Evolutionary conservation across 805 yeast species (phyloP).

Genomic region (Teunomyces lycoperdinae): DNA sequence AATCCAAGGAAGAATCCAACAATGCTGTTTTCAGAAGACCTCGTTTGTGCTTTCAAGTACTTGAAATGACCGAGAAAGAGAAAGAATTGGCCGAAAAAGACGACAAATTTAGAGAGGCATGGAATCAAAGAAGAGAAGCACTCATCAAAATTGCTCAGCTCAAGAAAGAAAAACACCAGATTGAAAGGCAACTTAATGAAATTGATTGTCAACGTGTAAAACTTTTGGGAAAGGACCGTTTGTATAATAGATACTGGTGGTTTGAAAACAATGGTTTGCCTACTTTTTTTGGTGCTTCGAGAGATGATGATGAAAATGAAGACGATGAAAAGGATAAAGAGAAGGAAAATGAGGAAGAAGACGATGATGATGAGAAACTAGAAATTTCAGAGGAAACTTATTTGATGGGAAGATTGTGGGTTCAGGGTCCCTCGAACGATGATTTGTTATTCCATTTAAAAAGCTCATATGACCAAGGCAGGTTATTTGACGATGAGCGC

Average conservation of each 20-base stretch:
- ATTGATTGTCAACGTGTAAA: conserved; percentile 75
- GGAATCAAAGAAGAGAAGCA: conserved; percentile 44
- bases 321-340: conserved; percentile 25
- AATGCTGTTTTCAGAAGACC: conserved; percentile 5
- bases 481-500: not conserved
- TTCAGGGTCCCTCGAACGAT: conserved; percentile 77
- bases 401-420: conserved; percentile 81
- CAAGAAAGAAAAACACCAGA: conserved; percentile 45
- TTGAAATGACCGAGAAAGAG: conserved; percentile 44
- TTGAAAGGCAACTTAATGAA: conserved; percentile 63
- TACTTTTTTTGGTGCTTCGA: conserved; percentile 36
- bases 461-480: conserved; percentile 1
- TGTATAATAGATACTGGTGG: conserved; percentile 93
- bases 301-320: conserved; percentile 42
- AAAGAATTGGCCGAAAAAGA: conserved; percentile 36
- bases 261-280: conserved; percentile 84
- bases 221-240: conserved; percentile 77
- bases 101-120: conserved; percentile 40
- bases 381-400: conserved; percentile 54
- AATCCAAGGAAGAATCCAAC: conserved; percentile 2
- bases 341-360: conserved; percentile 21
- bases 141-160: conserved; percentile 43
- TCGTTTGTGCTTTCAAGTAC: conserved; percentile 11
- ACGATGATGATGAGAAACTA: conserved; percentile 43
- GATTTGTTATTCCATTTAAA: conserved; percentile 35